A percentile compares a stretch with the other conserved stretches of the same genome.
These are phyloP conservation scores for Cryptococcus sp. DNA, from an alignment of 1,284 basidiomycete genomes.

Conservation along the genomic window DNA sequence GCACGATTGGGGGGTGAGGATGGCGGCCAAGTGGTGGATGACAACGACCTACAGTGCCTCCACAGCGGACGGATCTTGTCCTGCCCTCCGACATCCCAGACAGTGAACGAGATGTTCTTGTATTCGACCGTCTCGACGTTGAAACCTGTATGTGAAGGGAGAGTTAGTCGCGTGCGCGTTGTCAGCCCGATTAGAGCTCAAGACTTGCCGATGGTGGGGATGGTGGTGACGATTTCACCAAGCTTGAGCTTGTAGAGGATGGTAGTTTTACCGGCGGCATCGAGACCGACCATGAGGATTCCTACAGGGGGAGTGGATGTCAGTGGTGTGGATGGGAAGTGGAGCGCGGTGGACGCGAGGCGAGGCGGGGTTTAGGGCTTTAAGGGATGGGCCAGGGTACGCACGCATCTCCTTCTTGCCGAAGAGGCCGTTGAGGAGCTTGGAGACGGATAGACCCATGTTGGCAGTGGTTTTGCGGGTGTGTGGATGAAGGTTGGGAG, in stretches of 20 bases:
- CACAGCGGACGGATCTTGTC: slow-evolving; percentile 87
- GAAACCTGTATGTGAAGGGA: slow-evolving; percentile 64
- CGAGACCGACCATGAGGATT: slow-evolving; percentile 80
- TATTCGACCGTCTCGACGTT: slow-evolving; percentile 96
- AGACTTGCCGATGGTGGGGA: slow-evolving; percentile 91
- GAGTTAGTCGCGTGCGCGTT: slow-evolving; percentile 16
- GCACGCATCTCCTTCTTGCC: slow-evolving; percentile 99
- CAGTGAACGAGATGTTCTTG: slow-evolving; percentile 88
- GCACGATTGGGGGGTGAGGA: neutral
- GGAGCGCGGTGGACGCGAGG: neutral
- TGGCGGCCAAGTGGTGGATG: neutral
- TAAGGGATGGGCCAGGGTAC: slow-evolving; percentile 43
- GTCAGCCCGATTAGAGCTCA: neutral
- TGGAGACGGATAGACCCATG: slow-evolving; percentile 86
- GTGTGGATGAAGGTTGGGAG: neutral
- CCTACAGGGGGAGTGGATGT: slow-evolving; percentile 39
- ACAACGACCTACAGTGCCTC: slow-evolving; percentile 84
- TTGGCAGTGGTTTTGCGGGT: slow-evolving; percentile 14
- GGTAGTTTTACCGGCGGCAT: slow-evolving; percentile 95
- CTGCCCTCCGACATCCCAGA: slow-evolving; percentile 86
- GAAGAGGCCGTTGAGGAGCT: slow-evolving; percentile 78
- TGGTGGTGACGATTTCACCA: slow-evolving; percentile 98
- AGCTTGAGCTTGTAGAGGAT: slow-evolving; percentile 98
- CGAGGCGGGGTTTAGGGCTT: neutral
- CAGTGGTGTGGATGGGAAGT: neutral